These are phyloP conservation scores for Cudoniella acicularis DNA, from an alignment of 495 filamentous ascomycete species.

Conservation along the genomic window DNA sequence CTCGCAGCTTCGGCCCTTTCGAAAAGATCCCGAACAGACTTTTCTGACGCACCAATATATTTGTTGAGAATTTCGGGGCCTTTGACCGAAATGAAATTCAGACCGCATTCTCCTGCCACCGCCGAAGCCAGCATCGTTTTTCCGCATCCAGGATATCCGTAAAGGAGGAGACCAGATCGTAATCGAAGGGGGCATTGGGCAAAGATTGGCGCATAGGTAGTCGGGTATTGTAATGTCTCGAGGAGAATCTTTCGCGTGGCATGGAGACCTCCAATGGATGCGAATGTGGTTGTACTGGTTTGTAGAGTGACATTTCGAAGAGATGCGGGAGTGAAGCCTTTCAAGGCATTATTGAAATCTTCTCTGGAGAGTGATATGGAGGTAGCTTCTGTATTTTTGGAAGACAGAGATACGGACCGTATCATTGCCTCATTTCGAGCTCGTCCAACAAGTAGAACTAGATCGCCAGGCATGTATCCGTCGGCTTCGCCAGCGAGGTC, in stretches of 20 bases:
- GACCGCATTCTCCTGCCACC: conserved; percentile 90
- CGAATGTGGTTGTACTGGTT: conserved; percentile 80
- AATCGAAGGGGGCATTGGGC: conserved; percentile 89
- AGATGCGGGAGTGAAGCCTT: conserved; percentile 91
- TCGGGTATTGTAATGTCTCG: conserved; percentile 95
- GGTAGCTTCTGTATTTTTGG: conserved; percentile 22
- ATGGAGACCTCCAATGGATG: conserved; percentile 83
- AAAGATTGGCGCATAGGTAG: conserved; percentile 97
- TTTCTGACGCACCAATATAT: conserved; percentile 95
- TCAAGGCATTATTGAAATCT: conserved; percentile 80
- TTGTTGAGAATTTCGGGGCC: conserved; percentile 98
- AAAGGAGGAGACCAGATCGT: conserved; percentile 85
- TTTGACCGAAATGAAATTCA: conserved; percentile 98
- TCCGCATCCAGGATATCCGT: conserved; percentile 93
- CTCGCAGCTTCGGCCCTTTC: conserved; percentile 84
- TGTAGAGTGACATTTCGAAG: conserved; percentile 92
- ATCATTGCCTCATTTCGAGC: conserved; percentile 91
- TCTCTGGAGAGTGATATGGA: conserved; percentile 57
- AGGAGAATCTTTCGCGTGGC: conserved; percentile 82
- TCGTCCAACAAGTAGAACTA: conserved; percentile 78
- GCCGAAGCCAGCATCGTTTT: conserved; percentile 93
- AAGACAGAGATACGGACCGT: conserved; percentile 52
- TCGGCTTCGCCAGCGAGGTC: conserved; percentile 91
- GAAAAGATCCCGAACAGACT: conserved; percentile 90
- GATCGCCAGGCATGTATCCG: conserved; percentile 95